Conservation (phyloP, 1,284 basidiomycete species). For the Marasmius sp. region DNA sequence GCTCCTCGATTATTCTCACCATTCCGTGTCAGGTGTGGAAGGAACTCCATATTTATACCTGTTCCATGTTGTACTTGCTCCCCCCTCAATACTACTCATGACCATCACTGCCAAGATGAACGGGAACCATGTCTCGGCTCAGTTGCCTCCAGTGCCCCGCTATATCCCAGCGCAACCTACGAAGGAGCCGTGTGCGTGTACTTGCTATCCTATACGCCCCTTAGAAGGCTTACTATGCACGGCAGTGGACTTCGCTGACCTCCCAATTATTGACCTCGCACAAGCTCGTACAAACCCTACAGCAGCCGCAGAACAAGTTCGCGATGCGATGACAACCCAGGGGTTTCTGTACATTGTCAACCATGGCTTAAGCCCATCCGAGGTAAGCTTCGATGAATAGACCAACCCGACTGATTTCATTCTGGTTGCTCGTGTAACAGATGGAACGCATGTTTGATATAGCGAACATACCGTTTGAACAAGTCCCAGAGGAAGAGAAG, state of each 20-base stretch:
- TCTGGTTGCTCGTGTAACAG: slow-evolving; percentile 21
- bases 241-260: slow-evolving; percentile 44
- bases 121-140: neutral
- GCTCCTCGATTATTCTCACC: no score
- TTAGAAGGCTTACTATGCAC: neutral
- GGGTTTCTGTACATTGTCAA: slow-evolving; percentile 43
- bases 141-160: neutral
- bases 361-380: slow-evolving; percentile 25
- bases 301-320: slow-evolving; percentile 35
- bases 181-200: neutral
- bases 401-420: neutral
- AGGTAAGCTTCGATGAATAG: neutral
- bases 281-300: slow-evolving; percentile 33
- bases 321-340: slow-evolving; percentile 42
- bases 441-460: slow-evolving; percentile 62
- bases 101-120: neutral
- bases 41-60: no score
- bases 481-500: slow-evolving; percentile 59
- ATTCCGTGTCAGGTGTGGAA: no score
- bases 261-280: slow-evolving; percentile 44
- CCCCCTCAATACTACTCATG: no score
- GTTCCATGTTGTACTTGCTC: no score
- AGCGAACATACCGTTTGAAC: slow-evolving; percentile 57
- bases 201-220: neutral
- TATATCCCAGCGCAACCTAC: neutral